A percentile compares a stretch with the other conserved stretches of the same genome.
phyloP scores from a whole-genome alignment of 176 grass and related monocot species.

The Raddia distichophylla region DNA sequence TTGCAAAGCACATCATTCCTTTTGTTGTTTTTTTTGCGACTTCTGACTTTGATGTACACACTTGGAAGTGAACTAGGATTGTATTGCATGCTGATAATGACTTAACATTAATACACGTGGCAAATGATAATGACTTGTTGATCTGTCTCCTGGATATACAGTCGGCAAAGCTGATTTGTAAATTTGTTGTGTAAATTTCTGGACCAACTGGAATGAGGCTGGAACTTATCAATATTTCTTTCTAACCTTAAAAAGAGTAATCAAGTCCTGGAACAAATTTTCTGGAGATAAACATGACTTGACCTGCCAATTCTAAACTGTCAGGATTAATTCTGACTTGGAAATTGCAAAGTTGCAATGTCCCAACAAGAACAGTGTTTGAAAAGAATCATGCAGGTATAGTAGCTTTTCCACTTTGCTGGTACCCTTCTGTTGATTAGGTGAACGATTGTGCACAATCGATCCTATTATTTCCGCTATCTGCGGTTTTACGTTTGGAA shows the following conservation, averaged over 20 bases:
- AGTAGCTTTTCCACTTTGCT: constrained; percentile 28
- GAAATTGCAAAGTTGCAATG: constrained; percentile 11
- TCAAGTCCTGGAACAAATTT: not conserved
- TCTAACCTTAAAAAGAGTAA: not conserved
- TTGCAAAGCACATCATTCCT: not conserved
- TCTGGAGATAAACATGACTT: constrained; percentile 6
- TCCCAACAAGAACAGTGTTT: constrained; percentile 19
- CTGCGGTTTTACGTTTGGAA: not conserved
- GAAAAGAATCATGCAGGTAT: constrained; percentile 38
- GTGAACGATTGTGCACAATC: constrained; percentile 10
- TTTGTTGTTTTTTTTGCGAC: not conserved
- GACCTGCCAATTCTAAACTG: constrained; percentile 34
- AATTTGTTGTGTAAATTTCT: not conserved
- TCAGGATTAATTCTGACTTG: constrained; percentile 29
- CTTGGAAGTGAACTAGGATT: not conserved
- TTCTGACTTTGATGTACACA: constrained; percentile 42
- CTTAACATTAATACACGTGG: not conserved
- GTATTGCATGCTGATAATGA: not conserved
- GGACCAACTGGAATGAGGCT: not conserved
- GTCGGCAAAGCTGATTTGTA: not conserved
- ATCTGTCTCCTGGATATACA: constrained; percentile 10
- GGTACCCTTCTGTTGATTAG: constrained; percentile 6
- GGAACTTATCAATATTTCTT: not conserved
- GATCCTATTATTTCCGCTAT: not conserved
- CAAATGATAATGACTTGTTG: not conserved